Conservation (phyloP, 805 yeast species). For the Wickerhamiella cacticola region DNA sequence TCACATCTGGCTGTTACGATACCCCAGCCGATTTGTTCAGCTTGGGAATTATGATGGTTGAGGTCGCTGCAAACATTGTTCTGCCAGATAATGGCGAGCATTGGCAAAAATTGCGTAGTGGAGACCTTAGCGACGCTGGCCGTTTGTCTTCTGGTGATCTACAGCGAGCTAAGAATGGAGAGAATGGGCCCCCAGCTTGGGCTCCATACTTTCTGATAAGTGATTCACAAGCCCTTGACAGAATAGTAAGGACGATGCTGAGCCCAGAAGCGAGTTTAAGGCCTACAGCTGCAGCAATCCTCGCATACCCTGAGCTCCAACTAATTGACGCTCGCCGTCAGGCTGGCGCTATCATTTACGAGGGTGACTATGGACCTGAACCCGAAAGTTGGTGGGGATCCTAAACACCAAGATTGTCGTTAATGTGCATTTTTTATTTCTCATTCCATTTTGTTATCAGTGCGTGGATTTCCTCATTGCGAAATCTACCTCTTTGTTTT, state of each 20-base stretch:
- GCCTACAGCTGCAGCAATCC: slow-evolving; percentile 67
- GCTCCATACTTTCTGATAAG: slow-evolving; percentile 77
- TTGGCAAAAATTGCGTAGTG: slow-evolving; percentile 92
- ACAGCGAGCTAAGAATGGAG: slow-evolving; percentile 20
- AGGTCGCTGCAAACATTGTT: slow-evolving; percentile 88
- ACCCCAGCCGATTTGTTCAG: slow-evolving; percentile 92
- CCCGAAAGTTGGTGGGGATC: slow-evolving; percentile 9
- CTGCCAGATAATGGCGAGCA: slow-evolving; percentile 92
- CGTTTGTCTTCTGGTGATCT: slow-evolving; percentile 57
- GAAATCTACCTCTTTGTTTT: too few relatives aligned
- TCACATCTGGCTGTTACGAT: slow-evolving; percentile 68
- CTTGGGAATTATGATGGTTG: slow-evolving; percentile 86
- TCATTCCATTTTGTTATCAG: too few relatives aligned
- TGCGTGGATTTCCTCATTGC: too few relatives aligned
- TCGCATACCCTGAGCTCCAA: slow-evolving; percentile 54
- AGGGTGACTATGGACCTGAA: slow-evolving; percentile 13
- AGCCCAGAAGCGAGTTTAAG: slow-evolving; percentile 68
- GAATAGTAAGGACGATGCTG: slow-evolving; percentile 77
- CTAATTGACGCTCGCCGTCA: slow-evolving; percentile 12
- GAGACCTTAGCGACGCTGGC: slow-evolving; percentile 93
- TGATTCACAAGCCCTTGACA: slow-evolving; percentile 61
- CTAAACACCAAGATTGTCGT: too few relatives aligned
- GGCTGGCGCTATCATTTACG: slow-evolving; percentile 14
- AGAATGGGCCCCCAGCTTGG: slow-evolving; percentile 45
- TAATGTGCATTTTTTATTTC: too few relatives aligned